Conservation (phyloP, 108 stramenopile species). For the Cyclotella sp. region DNA sequence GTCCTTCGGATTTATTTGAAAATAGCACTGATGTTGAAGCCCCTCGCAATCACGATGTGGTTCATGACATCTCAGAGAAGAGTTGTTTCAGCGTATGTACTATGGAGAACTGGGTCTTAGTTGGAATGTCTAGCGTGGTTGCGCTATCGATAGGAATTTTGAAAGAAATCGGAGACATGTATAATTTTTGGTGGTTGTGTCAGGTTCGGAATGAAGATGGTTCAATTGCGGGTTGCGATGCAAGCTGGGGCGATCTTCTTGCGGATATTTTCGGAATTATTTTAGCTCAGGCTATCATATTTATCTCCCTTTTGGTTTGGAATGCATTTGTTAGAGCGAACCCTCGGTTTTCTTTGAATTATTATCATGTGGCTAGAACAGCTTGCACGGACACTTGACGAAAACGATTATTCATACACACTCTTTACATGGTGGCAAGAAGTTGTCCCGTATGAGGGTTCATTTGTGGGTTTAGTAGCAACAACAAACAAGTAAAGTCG, state of each 20-base stretch:
- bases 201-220: slow-evolving; percentile 12
- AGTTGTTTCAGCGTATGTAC: neutral
- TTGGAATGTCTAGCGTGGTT: slow-evolving; percentile 16
- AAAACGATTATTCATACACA: neutral
- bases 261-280: slow-evolving; percentile 34
- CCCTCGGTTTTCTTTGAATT: neutral
- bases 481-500: slow-evolving; percentile 22
- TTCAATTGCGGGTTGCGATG: slow-evolving; percentile 17
- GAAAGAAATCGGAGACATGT: slow-evolving; percentile 33
- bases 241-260: slow-evolving; percentile 32
- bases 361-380: slow-evolving; percentile 3
- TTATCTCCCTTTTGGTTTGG: neutral
- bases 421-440: slow-evolving; percentile 1
- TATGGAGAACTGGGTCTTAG: neutral
- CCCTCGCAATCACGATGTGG: neutral
- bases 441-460: slow-evolving; percentile 29
- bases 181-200: slow-evolving; percentile 27
- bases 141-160: slow-evolving; percentile 18
- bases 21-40: slow-evolving; percentile 14
- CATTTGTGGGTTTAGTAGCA: slow-evolving; percentile 32
- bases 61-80: neutral
- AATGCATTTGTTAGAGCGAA: neutral
- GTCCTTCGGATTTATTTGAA: neutral
- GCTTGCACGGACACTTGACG: neutral
- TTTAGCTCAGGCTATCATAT: slow-evolving; percentile 12